A percentile compares a stretch with the other conserved stretches of the same genome.
Conservation (phyloP, 805 yeast genomes). For the Candida insectalens region DNA sequence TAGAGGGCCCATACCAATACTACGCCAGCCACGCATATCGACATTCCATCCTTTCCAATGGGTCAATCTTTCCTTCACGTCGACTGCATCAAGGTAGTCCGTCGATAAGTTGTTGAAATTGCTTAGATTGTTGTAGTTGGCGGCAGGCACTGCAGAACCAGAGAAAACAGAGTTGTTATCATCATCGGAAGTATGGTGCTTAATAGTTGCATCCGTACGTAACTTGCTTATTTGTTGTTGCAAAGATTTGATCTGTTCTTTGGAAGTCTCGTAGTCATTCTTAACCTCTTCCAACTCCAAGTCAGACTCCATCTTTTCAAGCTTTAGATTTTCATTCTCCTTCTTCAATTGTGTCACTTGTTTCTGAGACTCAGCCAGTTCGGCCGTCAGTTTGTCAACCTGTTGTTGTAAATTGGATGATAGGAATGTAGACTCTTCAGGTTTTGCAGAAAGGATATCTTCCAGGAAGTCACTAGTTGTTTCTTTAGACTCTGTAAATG, state of each 20-base stretch:
- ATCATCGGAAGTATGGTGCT: conserved; percentile 17
- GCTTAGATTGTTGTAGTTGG: conserved; percentile 15
- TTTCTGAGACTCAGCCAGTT: conserved; percentile 13
- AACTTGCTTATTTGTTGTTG: conserved; percentile 21
- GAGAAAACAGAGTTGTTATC: conserved; percentile 14
- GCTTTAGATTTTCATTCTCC: conserved; percentile 19
- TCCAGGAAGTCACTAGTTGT: conserved; percentile 8
- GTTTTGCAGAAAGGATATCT: conserved; percentile 8
- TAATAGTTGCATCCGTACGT: conserved; percentile 23
- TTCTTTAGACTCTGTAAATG: neutral
- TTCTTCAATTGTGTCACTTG: conserved; percentile 8
- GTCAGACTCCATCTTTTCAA: conserved; percentile 24
- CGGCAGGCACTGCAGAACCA: conserved; percentile 10
- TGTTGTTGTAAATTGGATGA: conserved; percentile 22
- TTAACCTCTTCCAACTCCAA: conserved; percentile 28
- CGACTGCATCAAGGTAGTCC: conserved; percentile 39
- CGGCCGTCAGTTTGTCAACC: conserved; percentile 22
- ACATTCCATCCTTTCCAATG: conserved; percentile 82
- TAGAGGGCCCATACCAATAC: conserved; percentile 55
- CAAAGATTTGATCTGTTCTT: conserved; percentile 16
- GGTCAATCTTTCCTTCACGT: conserved; percentile 46
- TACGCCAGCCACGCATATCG: conserved; percentile 79
- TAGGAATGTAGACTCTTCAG: conserved; percentile 16
- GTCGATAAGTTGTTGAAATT: conserved; percentile 16
- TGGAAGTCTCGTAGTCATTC: conserved; percentile 23